These are phyloP conservation scores for Colletotrichum ledebouriae DNA, from an alignment of 2,329 filamentous ascomycete genomes.

Conservation along the genomic window DNA sequence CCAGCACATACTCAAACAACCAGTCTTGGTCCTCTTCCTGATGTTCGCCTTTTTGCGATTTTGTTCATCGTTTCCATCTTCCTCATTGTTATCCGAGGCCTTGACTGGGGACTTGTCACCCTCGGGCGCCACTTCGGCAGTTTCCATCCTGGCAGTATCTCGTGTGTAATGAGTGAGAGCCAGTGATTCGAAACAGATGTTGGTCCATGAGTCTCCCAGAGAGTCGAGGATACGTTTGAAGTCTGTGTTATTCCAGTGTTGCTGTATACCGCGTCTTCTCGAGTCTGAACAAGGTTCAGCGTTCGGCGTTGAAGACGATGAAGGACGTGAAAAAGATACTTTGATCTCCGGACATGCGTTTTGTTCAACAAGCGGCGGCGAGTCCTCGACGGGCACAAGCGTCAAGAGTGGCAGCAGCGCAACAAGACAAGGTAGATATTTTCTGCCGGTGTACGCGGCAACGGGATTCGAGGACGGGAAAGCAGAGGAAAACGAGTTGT, in stretches of 20 bases:
- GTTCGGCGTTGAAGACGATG: background rate
- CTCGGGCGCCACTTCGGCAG: slow-evolving; percentile 45
- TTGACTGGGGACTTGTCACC: slow-evolving; percentile 48
- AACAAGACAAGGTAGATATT: slow-evolving; percentile 28
- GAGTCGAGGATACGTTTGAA: too few species aligned
- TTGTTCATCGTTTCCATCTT: slow-evolving; percentile 56
- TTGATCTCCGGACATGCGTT: slow-evolving; percentile 5
- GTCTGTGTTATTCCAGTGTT: too few species aligned
- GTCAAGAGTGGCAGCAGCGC: slow-evolving; percentile 24
- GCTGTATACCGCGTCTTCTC: slow-evolving; percentile 4
- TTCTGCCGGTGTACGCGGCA: slow-evolving; percentile 33
- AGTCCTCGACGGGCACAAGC: slow-evolving; percentile 25
- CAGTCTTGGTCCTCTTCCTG: slow-evolving; percentile 88
- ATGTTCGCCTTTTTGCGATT: slow-evolving; percentile 61
- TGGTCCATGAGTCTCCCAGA: slow-evolving; percentile 30
- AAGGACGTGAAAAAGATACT: background rate
- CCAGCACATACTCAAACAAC: slow-evolving; percentile 81
- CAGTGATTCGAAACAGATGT: slow-evolving; percentile 25
- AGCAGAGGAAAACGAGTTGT: slow-evolving; percentile 14
- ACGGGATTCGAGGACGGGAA: slow-evolving; percentile 24
- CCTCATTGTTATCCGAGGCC: slow-evolving; percentile 52
- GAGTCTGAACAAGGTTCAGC: background rate
- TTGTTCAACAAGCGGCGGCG: slow-evolving; percentile 9
- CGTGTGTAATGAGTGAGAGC: slow-evolving; percentile 29
- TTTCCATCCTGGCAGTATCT: slow-evolving; percentile 48